Conservation (phyloP, 768 basidiomycete species). For the Jaapia argillacea region DNA sequence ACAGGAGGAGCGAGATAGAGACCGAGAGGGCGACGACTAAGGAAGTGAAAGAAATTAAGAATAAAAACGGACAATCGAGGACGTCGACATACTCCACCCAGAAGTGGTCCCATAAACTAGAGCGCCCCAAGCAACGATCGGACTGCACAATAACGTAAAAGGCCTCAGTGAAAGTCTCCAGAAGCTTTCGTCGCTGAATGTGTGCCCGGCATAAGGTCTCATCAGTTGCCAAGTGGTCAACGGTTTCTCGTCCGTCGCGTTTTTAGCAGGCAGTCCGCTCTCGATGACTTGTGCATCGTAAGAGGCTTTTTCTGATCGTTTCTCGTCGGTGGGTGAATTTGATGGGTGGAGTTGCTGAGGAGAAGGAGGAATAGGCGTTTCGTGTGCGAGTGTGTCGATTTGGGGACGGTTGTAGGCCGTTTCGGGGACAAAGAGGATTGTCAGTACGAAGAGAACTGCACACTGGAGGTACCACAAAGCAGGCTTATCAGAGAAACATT, state of each 20-base stretch:
- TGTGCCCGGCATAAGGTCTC: slow-evolving; percentile 3
- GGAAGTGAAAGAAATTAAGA: not conserved
- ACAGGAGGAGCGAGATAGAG: slow-evolving; percentile 10
- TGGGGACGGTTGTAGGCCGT: slow-evolving; percentile 6
- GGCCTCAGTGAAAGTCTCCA: slow-evolving; percentile 4
- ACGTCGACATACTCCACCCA: slow-evolving; percentile 4
- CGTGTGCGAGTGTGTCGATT: not conserved
- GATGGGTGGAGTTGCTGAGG: not conserved
- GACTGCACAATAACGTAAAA: slow-evolving; percentile 5
- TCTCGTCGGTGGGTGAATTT: slow-evolving; percentile 1
- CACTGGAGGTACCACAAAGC: slow-evolving; percentile 3
- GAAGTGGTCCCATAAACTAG: slow-evolving; percentile 9
- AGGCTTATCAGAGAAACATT: not conserved
- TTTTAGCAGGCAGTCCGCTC: not conserved
- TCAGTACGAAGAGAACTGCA: slow-evolving; percentile 5
- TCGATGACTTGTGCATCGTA: not conserved
- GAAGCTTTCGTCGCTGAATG: slow-evolving; percentile 3
- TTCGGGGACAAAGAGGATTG: slow-evolving; percentile 10
- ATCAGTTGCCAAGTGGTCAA: not conserved
- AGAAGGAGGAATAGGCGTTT: not conserved
- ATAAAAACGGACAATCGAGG: not conserved
- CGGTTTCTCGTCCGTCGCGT: not conserved
- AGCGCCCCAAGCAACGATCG: slow-evolving; percentile 7
- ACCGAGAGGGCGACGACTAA: slow-evolving; percentile 10
- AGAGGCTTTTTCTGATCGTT: slow-evolving; percentile 1